phyloP scores from a whole-genome alignment of 192 early-diverging fungal genomes.

The Entomortierella parvispora region DNA sequence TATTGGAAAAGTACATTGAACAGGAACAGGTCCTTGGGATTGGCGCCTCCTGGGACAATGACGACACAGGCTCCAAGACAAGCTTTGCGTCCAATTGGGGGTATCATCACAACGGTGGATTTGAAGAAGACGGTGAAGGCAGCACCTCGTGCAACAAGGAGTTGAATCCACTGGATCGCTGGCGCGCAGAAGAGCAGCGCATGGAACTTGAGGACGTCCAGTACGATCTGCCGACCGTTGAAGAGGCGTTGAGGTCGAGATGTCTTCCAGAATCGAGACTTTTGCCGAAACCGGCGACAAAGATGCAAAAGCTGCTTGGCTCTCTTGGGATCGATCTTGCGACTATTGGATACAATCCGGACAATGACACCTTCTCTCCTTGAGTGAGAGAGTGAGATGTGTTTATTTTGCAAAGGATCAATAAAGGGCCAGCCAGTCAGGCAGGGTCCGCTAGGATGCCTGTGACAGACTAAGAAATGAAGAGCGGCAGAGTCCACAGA shows the following conservation, averaged over 20 bases:
- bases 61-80: no score
- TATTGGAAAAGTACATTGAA: conserved; percentile 28
- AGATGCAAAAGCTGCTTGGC: conserved; percentile 26
- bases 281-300: conserved; percentile 3
- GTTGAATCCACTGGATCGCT: no score
- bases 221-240: conserved; percentile 38
- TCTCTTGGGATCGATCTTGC: conserved; percentile 22
- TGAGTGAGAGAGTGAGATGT: no score
- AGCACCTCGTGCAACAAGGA: no score
- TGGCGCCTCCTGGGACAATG: neutral
- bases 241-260: conserved; percentile 23
- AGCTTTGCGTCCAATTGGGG: neutral
- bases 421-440: no score
- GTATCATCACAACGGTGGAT: no score
- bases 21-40: conserved; percentile 29
- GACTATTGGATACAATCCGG: conserved; percentile 35
- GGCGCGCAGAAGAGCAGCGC: conserved; percentile 5
- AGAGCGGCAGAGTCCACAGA: no score
- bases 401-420: no score
- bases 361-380: conserved; percentile 21
- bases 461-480: no score
- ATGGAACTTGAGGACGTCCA: conserved; percentile 32
- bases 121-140: neutral
- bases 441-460: no score
- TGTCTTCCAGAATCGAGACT: neutral